phyloP scores from a whole-genome alignment of 805 yeast genomes.

The Kluyveromyces dobzhanskii region DNA sequence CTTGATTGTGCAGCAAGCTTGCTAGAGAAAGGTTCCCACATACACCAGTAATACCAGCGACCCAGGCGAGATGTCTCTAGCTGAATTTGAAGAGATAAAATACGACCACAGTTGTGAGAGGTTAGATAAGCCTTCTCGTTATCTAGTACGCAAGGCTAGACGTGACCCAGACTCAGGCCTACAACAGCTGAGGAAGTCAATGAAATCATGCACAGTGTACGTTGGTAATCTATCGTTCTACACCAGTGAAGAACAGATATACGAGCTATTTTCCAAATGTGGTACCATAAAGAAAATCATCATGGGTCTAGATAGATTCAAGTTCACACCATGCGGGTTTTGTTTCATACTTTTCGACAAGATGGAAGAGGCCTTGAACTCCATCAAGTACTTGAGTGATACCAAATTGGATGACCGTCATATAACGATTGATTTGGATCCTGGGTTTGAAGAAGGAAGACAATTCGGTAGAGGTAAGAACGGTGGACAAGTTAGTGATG shows the following conservation, averaged over 20 bases:
- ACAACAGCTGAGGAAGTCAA: constrained; percentile 56
- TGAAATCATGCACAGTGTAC: constrained; percentile 68
- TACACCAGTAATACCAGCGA: background rate
- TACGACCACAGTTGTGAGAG: constrained; percentile 60
- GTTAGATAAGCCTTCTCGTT: constrained; percentile 63
- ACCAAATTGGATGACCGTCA: constrained; percentile 78
- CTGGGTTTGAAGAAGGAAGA: constrained; percentile 92
- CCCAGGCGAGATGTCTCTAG: constrained; percentile 29
- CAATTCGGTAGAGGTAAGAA: constrained; percentile 89
- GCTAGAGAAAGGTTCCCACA: background rate
- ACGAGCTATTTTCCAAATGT: constrained; percentile 75
- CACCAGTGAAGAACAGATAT: constrained; percentile 92
- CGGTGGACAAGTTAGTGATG: constrained; percentile 89
- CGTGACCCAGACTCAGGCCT: constrained; percentile 38
- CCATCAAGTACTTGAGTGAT: constrained; percentile 73
- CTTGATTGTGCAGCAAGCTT: no score
- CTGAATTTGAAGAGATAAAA: constrained; percentile 44
- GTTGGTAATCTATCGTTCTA: constrained; percentile 86
- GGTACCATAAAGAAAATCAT: constrained; percentile 74
- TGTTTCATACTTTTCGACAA: constrained; percentile 77
- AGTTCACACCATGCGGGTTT: constrained; percentile 93
- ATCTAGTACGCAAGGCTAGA: constrained; percentile 59
- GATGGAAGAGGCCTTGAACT: constrained; percentile 66
- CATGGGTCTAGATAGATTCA: constrained; percentile 91
- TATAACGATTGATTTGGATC: constrained; percentile 85